Evolutionary conservation across 305 asterid species (phyloP).

Genomic region (Fraxinus ornus): DNA sequence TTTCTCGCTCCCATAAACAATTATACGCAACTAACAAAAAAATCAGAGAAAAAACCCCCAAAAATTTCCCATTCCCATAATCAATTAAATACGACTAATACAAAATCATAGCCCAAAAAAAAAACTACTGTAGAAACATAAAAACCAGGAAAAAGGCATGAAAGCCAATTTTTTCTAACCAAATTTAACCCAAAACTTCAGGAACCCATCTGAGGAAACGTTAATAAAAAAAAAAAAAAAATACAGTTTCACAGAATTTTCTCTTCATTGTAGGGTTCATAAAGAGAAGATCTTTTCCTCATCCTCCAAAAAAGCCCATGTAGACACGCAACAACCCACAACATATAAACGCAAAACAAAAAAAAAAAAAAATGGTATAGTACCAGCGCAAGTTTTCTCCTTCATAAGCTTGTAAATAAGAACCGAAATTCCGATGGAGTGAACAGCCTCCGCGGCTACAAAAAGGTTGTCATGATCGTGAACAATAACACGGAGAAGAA

Average conservation of each 20-base stretch:
- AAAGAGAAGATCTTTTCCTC: not conserved
- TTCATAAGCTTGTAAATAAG: slow-evolving; percentile 72
- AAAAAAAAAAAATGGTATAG: not conserved
- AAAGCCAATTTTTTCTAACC: not conserved
- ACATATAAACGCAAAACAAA: not conserved
- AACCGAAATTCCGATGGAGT: slow-evolving; percentile 74
- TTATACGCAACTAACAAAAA: slow-evolving; percentile 15
- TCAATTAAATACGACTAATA: slow-evolving; percentile 7
- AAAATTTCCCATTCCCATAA: slow-evolving; percentile 4
- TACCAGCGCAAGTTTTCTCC: slow-evolving; percentile 90
- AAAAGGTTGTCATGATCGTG: slow-evolving; percentile 77
- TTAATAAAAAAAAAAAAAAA: not conserved
- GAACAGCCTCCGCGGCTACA: slow-evolving; percentile 82
- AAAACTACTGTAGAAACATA: not conserved
- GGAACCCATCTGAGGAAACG: not conserved
- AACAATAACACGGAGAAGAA: slow-evolving; percentile 66
- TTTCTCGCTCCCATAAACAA: slow-evolving; percentile 6
- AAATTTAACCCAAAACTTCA: not conserved
- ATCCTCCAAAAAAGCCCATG: not conserved
- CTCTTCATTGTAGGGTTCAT: not conserved
- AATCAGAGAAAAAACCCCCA: slow-evolving; percentile 12
- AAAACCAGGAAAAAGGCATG: not conserved
- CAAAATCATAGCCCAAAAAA: not conserved
- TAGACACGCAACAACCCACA: not conserved
- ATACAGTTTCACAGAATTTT: not conserved